Evolutionary conservation across 2,329 filamentous ascomycete species (phyloP).

Genomic region (Exophiala oligosperma): DNA sequence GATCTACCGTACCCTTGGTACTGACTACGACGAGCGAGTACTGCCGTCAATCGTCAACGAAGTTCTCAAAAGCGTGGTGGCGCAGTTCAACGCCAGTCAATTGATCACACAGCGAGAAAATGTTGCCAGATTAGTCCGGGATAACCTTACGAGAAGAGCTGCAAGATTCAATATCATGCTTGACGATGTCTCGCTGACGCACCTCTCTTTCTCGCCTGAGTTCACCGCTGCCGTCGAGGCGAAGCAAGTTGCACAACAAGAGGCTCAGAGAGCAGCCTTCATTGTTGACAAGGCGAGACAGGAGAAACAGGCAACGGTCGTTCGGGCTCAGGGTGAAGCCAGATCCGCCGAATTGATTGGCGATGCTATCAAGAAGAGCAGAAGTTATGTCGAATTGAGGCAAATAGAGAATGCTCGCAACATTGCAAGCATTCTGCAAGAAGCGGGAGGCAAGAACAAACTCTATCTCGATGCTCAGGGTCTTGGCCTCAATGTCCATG

Average conservation of each 20-base stretch:
- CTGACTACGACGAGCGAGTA: slow-evolving; percentile 95
- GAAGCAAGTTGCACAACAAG: slow-evolving; percentile 76
- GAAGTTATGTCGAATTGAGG: slow-evolving; percentile 93
- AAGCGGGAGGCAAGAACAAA: slow-evolving; percentile 84
- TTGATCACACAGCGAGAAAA: slow-evolving; percentile 99
- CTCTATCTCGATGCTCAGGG: slow-evolving; percentile 90
- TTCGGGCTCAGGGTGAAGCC: slow-evolving; percentile 97
- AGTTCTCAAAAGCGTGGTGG: slow-evolving; percentile 96
- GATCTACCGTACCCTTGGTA: slow-evolving; percentile 94
- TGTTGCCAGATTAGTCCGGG: slow-evolving; percentile 84
- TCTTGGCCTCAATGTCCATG: slow-evolving; percentile 80
- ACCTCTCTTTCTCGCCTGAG: slow-evolving; percentile 68
- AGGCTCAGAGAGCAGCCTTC: slow-evolving; percentile 95
- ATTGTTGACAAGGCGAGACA: slow-evolving; percentile 98
- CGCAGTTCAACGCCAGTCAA: slow-evolving; percentile 98
- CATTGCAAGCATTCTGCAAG: slow-evolving; percentile 86
- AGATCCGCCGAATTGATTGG: slow-evolving; percentile 96
- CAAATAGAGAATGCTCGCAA: slow-evolving; percentile 94
- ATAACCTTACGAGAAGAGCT: slow-evolving; percentile 87
- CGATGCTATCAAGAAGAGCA: slow-evolving; percentile 99
- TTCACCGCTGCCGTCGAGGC: slow-evolving; percentile 69
- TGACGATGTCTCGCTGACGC: slow-evolving; percentile 93
- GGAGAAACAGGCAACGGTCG: slow-evolving; percentile 98
- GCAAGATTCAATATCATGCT: slow-evolving; percentile 96
- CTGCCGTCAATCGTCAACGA: slow-evolving; percentile 98